Percentiles rank a stretch among this genome's conserved stretches.
Evolutionary conservation across 371 early-diverging fungal genomes (phyloP).

Genomic region (Mortierella sp.): DNA sequence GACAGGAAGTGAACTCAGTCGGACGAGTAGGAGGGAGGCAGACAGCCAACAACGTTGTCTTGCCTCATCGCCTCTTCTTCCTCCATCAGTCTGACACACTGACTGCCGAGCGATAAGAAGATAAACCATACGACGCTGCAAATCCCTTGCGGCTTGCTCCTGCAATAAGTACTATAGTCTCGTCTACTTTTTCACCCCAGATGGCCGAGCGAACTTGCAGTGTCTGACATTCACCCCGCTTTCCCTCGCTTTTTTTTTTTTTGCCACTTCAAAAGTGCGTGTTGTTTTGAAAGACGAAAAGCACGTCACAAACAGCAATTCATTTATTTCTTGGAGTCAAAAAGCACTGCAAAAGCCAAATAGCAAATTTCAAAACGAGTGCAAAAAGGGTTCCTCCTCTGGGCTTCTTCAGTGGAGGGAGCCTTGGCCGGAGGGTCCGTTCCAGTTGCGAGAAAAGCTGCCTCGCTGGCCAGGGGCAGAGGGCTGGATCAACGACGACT

Average conservation of each 20-base stretch:
- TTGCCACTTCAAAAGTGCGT: neutral
- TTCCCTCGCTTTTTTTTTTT: neutral
- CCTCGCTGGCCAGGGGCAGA: neutral
- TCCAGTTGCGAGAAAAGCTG: neutral
- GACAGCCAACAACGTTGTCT: neutral
- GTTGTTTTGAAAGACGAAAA: neutral
- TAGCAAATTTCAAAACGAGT: neutral
- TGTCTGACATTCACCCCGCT: neutral
- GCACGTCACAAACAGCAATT: neutral
- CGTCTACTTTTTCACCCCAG: too few species aligned
- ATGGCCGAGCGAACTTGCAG: too few species aligned
- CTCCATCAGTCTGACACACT: too few species aligned
- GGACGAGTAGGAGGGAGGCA: neutral
- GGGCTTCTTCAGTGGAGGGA: neutral
- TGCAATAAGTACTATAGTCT: too few species aligned
- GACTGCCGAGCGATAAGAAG: neutral
- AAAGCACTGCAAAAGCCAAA: neutral
- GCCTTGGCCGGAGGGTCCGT: neutral
- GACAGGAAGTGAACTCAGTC: neutral
- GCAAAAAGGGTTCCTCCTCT: neutral
- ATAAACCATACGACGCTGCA: neutral
- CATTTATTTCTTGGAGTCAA: neutral
- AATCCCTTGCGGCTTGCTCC: too few species aligned
- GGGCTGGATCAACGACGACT: neutral
- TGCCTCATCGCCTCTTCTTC: neutral